A percentile compares a stretch with the other conserved stretches of the same genome.
Evolutionary conservation across 2,329 filamentous ascomycete species (phyloP).

Genomic region (Colletotrichum liaoningense): DNA sequence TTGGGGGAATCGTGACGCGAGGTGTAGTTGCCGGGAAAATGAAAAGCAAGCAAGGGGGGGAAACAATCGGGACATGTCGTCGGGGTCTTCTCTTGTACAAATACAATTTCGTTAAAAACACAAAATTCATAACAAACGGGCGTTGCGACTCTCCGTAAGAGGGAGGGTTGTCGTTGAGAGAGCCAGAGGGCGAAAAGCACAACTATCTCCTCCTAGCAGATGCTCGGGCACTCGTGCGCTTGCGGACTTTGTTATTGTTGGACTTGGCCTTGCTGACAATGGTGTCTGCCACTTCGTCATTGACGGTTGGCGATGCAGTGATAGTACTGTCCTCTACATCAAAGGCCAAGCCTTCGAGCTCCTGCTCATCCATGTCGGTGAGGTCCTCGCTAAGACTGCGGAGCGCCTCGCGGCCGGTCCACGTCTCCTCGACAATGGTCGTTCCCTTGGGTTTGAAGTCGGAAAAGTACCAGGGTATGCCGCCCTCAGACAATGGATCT

Average conservation of each 20-base stretch:
- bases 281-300: slow-evolving; percentile 35
- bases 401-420: slow-evolving; percentile 76
- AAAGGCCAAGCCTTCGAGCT: slow-evolving; percentile 76
- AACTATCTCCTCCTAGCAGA: slow-evolving; percentile 46
- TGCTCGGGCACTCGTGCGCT: slow-evolving; percentile 45
- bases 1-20: slow-evolving; percentile 5
- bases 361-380: slow-evolving; percentile 92
- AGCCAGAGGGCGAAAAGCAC: slow-evolving; percentile 22
- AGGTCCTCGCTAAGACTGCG: slow-evolving; percentile 84
- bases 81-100: slow-evolving; percentile 18
- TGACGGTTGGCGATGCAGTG: slow-evolving; percentile 48
- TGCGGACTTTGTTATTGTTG: slow-evolving; percentile 43
- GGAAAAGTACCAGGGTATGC: slow-evolving; percentile 89
- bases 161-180: background rate
- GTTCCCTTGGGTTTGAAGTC: slow-evolving; percentile 84
- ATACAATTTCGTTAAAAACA: slow-evolving; percentile 26
- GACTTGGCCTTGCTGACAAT: slow-evolving; percentile 43
- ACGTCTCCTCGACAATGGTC: slow-evolving; percentile 80
- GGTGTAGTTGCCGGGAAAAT: background rate
- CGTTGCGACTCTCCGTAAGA: background rate
- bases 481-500: slow-evolving; percentile 76
- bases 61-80: background rate
- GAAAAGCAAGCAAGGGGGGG: background rate
- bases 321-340: slow-evolving; percentile 63
- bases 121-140: slow-evolving; percentile 9